A percentile compares a stretch with the other conserved stretches of the same genome.
Evolutionary conservation across 345 rosid species (phyloP).

Genomic region (Ceriops zippeliana): DNA sequence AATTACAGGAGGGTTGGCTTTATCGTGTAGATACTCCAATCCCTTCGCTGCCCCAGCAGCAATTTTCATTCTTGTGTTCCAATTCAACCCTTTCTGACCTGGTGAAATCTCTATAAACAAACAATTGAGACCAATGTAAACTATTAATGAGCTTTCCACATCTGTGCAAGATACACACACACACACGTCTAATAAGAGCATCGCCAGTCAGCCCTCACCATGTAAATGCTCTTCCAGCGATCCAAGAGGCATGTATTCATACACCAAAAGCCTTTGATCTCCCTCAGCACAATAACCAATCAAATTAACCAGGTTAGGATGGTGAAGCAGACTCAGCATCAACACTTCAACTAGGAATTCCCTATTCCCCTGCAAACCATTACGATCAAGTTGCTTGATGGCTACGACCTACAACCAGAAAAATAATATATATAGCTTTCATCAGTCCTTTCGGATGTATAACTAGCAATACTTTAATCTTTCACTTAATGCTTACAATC

Average conservation of each 20-base stretch:
- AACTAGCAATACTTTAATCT: not conserved
- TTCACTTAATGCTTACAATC: not conserved
- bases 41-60: constrained; percentile 93
- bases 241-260: constrained; percentile 83
- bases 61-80: constrained; percentile 82
- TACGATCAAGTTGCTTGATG: constrained; percentile 81
- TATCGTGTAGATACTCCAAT: constrained; percentile 74
- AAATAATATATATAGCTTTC: not conserved
- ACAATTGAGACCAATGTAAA: not conserved
- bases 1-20: constrained; percentile 73
- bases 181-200: not conserved
- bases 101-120: constrained; percentile 45
- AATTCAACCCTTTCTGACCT: constrained; percentile 53
- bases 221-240: constrained; percentile 79
- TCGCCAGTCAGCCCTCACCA: constrained; percentile 29
- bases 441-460: not conserved
- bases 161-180: not conserved
- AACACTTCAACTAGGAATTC: constrained; percentile 86
- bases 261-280: constrained; percentile 79
- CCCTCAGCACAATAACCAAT: constrained; percentile 89
- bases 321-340: constrained; percentile 70
- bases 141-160: no score
- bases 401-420: constrained; percentile 60
- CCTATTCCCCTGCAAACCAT: constrained; percentile 77
- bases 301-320: constrained; percentile 80